Evolutionary conservation across 73 alveolate species (phyloP).

Genomic region (Paramecium caudatum): DNA sequence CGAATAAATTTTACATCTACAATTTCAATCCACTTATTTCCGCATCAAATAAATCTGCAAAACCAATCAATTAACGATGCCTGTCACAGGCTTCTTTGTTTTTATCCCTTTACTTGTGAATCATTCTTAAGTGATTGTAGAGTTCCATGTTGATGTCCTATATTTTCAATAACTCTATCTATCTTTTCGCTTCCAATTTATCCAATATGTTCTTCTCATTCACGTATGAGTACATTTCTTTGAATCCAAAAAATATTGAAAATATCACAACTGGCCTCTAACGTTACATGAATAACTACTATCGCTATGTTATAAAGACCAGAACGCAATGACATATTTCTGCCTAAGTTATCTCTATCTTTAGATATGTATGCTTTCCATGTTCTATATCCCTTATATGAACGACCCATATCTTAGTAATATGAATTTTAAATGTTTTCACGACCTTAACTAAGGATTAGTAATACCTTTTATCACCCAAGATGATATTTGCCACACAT

Average conservation of each 20-base stretch:
- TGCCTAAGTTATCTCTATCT: neutral
- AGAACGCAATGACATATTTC: neutral
- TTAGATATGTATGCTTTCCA: neutral
- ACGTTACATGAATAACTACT: neutral
- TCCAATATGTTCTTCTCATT: neutral
- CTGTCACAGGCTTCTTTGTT: neutral
- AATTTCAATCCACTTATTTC: neutral
- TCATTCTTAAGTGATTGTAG: neutral
- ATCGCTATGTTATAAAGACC: neutral
- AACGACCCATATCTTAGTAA: neutral
- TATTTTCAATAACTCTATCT: neutral
- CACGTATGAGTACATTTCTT: neutral
- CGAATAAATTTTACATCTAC: conserved; percentile 1
- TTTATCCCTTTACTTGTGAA: neutral
- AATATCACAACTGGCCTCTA: conserved; percentile 3
- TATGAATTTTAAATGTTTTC: neutral
- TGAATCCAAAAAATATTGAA: conserved; percentile 32
- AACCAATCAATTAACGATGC: neutral
- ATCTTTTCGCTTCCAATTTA: neutral
- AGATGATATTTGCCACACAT: conserved; percentile 49
- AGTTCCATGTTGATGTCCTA: neutral
- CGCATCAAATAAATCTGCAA: neutral
- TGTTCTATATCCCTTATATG: neutral
- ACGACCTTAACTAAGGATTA: neutral
- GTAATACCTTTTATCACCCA: conserved; percentile 17